phyloP scores from a whole-genome alignment of 306 rosid species.

The Cucurbita moschata region DNA sequence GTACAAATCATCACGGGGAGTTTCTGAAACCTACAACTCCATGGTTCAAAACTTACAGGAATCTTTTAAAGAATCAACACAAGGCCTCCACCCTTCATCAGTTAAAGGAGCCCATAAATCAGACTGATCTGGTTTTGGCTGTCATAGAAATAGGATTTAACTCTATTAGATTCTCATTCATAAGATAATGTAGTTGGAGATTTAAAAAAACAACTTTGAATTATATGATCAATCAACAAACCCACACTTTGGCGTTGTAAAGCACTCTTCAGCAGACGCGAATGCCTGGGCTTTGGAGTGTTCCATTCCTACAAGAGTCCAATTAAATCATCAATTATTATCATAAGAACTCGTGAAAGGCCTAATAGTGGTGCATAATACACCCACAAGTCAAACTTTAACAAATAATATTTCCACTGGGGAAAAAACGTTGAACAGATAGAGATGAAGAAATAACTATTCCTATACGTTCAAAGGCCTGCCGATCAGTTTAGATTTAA shows the following conservation, averaged over 20 bases:
- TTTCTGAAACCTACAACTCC: background rate
- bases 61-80: constrained; percentile 29
- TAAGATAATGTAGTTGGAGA: background rate
- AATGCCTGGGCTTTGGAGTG: constrained; percentile 73
- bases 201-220: background rate
- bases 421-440: background rate
- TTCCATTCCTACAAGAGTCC: constrained; percentile 46
- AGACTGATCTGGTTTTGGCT: constrained; percentile 46
- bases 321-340: constrained; percentile 1
- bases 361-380: background rate
- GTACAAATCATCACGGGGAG: background rate
- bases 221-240: constrained; percentile 24
- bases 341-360: background rate
- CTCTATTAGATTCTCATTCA: background rate
- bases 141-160: constrained; percentile 6
- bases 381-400: background rate
- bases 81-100: constrained; percentile 54
- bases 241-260: constrained; percentile 55
- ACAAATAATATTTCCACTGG: background rate
- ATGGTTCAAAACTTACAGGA: constrained; percentile 37
- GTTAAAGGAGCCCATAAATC: constrained; percentile 63
- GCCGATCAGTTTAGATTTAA: background rate
- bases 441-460: background rate
- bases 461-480: background rate
- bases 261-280: constrained; percentile 66